A percentile compares a stretch with the other conserved stretches of the same genome.
Conservation (phyloP, 768 basidiomycete species). For the Trametes cubensis region DNA sequence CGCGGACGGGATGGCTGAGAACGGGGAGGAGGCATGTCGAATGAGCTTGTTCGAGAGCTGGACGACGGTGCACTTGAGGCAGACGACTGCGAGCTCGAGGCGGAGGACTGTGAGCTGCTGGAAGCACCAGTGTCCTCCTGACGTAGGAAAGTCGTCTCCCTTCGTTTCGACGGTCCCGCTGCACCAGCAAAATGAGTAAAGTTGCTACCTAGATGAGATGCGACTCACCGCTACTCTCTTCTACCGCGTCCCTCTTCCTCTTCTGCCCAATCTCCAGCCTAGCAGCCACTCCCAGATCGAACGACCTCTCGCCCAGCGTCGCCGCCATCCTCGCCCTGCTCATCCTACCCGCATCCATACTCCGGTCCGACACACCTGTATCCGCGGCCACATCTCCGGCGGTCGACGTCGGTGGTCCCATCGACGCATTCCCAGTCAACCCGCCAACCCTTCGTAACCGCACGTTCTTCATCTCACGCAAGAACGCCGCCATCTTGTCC, state of each 20-base stretch:
- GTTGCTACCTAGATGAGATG: too few relatives aligned
- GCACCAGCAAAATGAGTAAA: background rate
- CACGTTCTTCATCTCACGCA: slow-evolving; percentile 79
- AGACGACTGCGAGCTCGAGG: slow-evolving; percentile 8
- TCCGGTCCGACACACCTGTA: slow-evolving; percentile 10
- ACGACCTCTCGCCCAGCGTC: slow-evolving; percentile 25
- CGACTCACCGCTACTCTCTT: slow-evolving; percentile 8
- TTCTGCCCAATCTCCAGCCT: slow-evolving; percentile 27
- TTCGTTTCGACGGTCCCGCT: slow-evolving; percentile 22
- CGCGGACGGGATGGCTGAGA: slow-evolving; percentile 15
- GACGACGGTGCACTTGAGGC: background rate
- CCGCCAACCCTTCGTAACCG: slow-evolving; percentile 59
- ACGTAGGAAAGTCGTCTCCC: slow-evolving; percentile 21
- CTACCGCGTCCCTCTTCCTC: slow-evolving; percentile 25
- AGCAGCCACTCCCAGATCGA: slow-evolving; percentile 22
- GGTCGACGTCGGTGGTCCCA: slow-evolving; percentile 21
- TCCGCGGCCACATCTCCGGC: slow-evolving; percentile 5
- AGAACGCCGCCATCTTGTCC: slow-evolving; percentile 83
- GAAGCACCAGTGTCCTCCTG: slow-evolving; percentile 22
- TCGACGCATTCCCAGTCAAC: slow-evolving; percentile 26
- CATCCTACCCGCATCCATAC: slow-evolving; percentile 12
- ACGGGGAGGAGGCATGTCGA: slow-evolving; percentile 10
- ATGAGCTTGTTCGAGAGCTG: slow-evolving; percentile 5
- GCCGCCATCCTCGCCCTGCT: slow-evolving; percentile 21
- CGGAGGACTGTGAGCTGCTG: slow-evolving; percentile 14